Evolutionary conservation across 169 alveolate genomes (phyloP).

Genomic region (Plasmodium blacklocki): DNA sequence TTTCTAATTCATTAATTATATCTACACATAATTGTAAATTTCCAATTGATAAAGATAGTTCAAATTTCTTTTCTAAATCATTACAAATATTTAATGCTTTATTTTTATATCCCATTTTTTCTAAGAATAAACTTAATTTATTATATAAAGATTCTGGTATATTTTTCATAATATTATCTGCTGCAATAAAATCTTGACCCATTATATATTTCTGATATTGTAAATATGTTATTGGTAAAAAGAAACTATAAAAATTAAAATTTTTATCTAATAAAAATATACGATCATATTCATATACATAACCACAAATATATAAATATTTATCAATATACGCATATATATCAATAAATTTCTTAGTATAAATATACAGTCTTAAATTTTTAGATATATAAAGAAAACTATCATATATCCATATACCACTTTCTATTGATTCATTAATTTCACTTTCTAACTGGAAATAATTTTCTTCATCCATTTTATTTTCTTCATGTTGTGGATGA

Average conservation of each 20-base stretch:
- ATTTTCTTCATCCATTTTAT: conserved; percentile 62
- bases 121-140: conserved; percentile 93
- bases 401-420: conserved; percentile 90
- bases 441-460: conserved; percentile 82
- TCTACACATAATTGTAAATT: conserved; percentile 87
- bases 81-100: conserved; percentile 91
- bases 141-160: conserved; percentile 88
- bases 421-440: conserved; percentile 82
- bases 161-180: conserved; percentile 81
- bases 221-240: conserved; percentile 80
- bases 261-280: conserved; percentile 84
- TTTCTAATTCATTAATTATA: conserved; percentile 84
- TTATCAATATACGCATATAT: conserved; percentile 86
- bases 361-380: conserved; percentile 84
- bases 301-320: conserved; percentile 86
- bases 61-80: conserved; percentile 95
- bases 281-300: conserved; percentile 84
- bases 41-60: conserved; percentile 91
- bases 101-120: conserved; percentile 91
- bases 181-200: conserved; percentile 82
- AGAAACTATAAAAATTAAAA: conserved; percentile 79
- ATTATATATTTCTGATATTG: conserved; percentile 80
- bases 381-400: conserved; percentile 86
- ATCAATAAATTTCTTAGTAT: conserved; percentile 86
- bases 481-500: too few relatives aligned